Conservation (phyloP, 345 rosid genomes). For the Corymbia maculata region DNA sequence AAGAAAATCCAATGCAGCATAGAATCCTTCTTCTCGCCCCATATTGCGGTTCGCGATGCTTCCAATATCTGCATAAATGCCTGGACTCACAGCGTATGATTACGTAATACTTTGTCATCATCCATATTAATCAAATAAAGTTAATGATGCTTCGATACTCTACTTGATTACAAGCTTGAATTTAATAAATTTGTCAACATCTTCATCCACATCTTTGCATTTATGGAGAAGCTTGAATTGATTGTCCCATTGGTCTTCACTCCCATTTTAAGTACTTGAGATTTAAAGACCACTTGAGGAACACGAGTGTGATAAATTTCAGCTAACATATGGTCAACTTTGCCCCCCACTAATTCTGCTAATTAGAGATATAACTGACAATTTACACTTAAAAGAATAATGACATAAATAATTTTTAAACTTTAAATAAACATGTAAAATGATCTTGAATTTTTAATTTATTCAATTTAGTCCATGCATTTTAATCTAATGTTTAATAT, state of each 20-base stretch:
- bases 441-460: too few species aligned
- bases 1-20: background rate
- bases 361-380: background rate
- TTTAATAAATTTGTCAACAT: background rate
- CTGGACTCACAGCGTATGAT: background rate
- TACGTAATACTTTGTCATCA: background rate
- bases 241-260: background rate
- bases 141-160: background rate
- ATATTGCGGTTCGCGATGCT: background rate
- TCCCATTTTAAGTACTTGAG: background rate
- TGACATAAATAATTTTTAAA: too few species aligned
- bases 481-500: too few species aligned
- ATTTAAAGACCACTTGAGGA: background rate
- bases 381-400: too few species aligned
- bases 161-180: background rate
- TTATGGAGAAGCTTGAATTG: background rate
- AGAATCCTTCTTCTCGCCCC: background rate
- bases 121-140: background rate
- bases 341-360: background rate
- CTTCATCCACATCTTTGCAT: background rate
- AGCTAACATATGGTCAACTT: background rate
- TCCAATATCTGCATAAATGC: background rate
- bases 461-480: too few species aligned
- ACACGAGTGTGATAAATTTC: background rate
- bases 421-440: too few species aligned